A percentile compares a stretch with the other conserved stretches of the same genome.
Conservation (phyloP, 176 grass and related monocot species). For the Rhipidocladum racemiflorum region DNA sequence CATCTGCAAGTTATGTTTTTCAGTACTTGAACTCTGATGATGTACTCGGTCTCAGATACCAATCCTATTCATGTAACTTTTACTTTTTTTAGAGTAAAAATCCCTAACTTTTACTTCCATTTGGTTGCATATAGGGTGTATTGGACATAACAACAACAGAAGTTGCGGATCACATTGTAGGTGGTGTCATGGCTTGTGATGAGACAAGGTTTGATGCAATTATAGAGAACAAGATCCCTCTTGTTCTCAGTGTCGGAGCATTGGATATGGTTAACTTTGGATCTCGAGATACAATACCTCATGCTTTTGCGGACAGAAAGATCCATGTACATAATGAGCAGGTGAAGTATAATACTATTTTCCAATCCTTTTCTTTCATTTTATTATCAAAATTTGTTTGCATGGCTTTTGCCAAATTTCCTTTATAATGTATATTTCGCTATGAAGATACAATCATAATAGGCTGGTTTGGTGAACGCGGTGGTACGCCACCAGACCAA, state of each 20-base stretch:
- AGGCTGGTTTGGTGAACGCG: background rate
- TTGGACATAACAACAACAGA: conserved; percentile 97
- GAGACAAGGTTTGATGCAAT: conserved; percentile 73
- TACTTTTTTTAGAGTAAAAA: conserved; percentile 1
- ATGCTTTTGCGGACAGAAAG: conserved; percentile 67
- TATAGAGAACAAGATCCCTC: conserved; percentile 72
- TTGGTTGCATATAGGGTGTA: conserved; percentile 58
- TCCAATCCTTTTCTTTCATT: conserved; percentile 7
- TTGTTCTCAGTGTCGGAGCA: conserved; percentile 89
- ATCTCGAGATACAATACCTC: conserved; percentile 72
- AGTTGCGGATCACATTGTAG: conserved; percentile 90
- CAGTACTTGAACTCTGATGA: conserved; percentile 17
- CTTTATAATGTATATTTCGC: background rate
- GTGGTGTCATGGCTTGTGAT: conserved; percentile 86
- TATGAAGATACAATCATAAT: background rate
- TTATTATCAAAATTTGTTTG: background rate
- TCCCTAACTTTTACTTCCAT: conserved; percentile 31
- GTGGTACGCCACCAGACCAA: background rate
- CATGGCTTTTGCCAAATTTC: background rate
- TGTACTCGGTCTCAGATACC: background rate
- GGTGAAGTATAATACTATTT: conserved; percentile 48
- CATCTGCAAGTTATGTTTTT: background rate
- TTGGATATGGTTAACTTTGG: conserved; percentile 99
- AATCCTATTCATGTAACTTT: background rate
- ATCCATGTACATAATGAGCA: conserved; percentile 90